Evolutionary conservation across 176 grass and related monocot genomes (phyloP), one percentile per base, ranked within the genome.

Genomic region (Oryza punctata): DNA sequence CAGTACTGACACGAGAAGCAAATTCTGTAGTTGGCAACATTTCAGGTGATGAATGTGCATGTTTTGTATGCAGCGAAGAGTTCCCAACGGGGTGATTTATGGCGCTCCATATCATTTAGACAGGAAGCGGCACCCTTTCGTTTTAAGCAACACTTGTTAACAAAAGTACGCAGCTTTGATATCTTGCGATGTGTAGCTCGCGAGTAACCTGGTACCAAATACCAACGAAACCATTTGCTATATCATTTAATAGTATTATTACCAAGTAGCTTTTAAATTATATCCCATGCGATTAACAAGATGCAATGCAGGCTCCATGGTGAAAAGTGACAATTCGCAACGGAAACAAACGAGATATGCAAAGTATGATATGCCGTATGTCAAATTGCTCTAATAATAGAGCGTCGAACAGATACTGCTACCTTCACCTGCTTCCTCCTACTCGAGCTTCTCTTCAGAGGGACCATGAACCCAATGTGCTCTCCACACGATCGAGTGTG

Each of bases 401-500:
- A 12, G 10, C 14, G 19, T 50, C 41, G 18, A 44, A 54, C 63
- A 47, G 52, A 37, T 63, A 16, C 32, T 27, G 54, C 4, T 3
- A 64, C 64, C 79, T 78, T 49, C 63, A 69, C 21, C 6, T 73
- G 11, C 19, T 41, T 14, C 50, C 54, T 77, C 46, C 88, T 90
- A 93, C 67, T 86, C 77, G 50, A 88, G 74, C 77, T 98, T 95
- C 72, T 88, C 80, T 76, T 92, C 75, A 28, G 21, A 28, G 15
- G 74, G 25, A 4, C 35, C 69, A 18, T 82, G 79, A 85, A 88
- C 46, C 96, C 96, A 98, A 59, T 90, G 81, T 82, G 89, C 93
- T 49, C 91, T 95, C 93, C 96, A 98, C 80, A 91, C 66, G 65
- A 92, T 93, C 6, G 96, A 95, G 73, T 81, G 85, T 0, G 91